Base-by-base conservation (phyloP, 768 basidiomycete species). In the Auriculariales sp. region DNA sequence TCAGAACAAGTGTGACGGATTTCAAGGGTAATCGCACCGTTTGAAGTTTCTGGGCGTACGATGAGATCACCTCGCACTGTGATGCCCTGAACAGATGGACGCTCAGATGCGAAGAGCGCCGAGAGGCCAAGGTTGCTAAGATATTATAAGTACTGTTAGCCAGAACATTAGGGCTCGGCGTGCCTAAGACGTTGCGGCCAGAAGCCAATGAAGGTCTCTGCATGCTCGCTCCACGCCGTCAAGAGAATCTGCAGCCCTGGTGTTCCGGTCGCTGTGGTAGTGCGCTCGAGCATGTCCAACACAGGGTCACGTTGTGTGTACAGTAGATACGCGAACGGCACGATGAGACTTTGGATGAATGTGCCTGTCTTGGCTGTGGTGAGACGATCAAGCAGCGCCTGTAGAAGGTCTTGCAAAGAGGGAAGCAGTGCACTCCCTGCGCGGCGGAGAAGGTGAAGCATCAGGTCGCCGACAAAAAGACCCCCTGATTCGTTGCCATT, bases 281-380 rank as follows among this genome's bases (percentile, higher is more conserved):
- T 80, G 10, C 74, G 67, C 56, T 93, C 88, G 19, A 98, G 70
- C 27, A 95, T 71, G 11, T 72, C 67, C 15, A 98, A 68, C 2
- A 92, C 82, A 0, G 79, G 78, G 54, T 90, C 83, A 22, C 80
- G 77, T 59, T 95, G 87, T 52, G 84, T 83, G 61, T 89, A 77
- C 57, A 97, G 81, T 19, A 99, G 70, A 70, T 93, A 97, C 1
- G 91, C 87, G 62, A 98, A 94, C 0, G 95, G 95, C 19, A 97
- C 71, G 48, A 93, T 74, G 11, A 99, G 73, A 57, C 87, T 91
- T 75, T 95, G 94, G 12, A 86, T 69, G 72, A 94, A 97, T 2
- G 84, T 88, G 0, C 91, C 86, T 1, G 93, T 93, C 66, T 85
- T 81, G 0, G 94, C 93, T 0, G 73, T 81, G 11, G 72, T 70